phyloP scores from a whole-genome alignment of 768 basidiomycete genomes.

The Lentinula guzmanii region DNA sequence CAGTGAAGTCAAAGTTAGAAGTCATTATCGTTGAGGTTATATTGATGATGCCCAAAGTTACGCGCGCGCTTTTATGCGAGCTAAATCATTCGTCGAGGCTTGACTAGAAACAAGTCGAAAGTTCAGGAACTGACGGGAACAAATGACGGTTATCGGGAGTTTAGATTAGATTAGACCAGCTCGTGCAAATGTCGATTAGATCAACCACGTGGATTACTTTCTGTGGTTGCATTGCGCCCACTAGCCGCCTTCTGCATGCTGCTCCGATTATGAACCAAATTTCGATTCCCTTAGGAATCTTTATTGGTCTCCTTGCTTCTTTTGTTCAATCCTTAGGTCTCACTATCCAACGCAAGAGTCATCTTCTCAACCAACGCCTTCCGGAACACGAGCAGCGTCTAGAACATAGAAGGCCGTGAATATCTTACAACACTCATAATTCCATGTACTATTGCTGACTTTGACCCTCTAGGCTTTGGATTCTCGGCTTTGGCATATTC shows the following conservation, averaged over 20 bases:
- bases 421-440: not conserved
- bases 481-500: slow-evolving; percentile 82
- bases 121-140: not conserved
- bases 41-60: not conserved
- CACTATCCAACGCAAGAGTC: slow-evolving; percentile 91
- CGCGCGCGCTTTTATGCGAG: not conserved
- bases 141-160: not conserved
- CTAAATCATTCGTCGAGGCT: not conserved
- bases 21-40: slow-evolving; percentile 28
- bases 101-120: not conserved
- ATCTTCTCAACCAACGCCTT: slow-evolving; percentile 73
- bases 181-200: not conserved
- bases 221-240: not conserved
- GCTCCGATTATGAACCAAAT: not conserved
- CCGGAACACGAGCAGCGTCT: slow-evolving; percentile 58
- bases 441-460: not conserved
- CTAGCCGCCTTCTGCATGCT: not conserved
- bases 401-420: slow-evolving; percentile 78
- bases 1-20: slow-evolving; percentile 75
- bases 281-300: slow-evolving; percentile 42
- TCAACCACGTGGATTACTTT: not conserved
- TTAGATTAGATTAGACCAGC: not conserved
- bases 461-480: slow-evolving; percentile 60
- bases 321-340: slow-evolving; percentile 89
- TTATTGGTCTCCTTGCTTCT: slow-evolving; percentile 71